Base-by-base conservation (phyloP, 192 early-diverging fungal genomes). In the Coemansia sp. region DNA sequence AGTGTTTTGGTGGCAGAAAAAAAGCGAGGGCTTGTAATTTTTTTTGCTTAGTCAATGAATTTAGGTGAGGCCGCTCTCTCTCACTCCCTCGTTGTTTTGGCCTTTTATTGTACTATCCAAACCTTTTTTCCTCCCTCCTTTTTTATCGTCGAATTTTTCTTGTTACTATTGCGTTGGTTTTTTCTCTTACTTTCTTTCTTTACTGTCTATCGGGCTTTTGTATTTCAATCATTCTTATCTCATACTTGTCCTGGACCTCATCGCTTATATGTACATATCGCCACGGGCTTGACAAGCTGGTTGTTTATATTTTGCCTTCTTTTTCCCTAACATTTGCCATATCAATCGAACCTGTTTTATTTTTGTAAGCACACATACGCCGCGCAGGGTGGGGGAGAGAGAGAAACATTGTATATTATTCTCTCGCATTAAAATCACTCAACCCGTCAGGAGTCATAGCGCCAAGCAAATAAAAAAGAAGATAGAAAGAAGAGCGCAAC, bases 131-230 rank as follows among this genome's bases (percentile, higher is more conserved):
- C 20, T 2, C 51, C 21, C 0, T 9, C 14, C 4, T 26, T 10
- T 53, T 53, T 53, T 48, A 9, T 18, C 52, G 23, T 53, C 51
- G 46, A 30, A 49, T 58, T 8, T 56, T 21, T 56, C 56, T 33
- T 55, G 9, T 67, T 46, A 24, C 39, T 46, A 30, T 49, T 51
- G 6, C 51, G 21, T 53, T 53, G 18, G 38, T 63, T 53, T 48
- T 35, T 23, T 45, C 59, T 30, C 30, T 30, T 30, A 30, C 30
- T 30, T 30, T 30, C 30, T 30, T 30, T 30, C 36, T 53, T 55
- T 43, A 23, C 33, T 43, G 20, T 49, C 46, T 49, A 49, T 49
- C 16, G 6, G 20, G 7, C 20, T 49, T 20, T 49, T 49, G 46
- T 49, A 49, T 49, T 49, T 49, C 15, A 12, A 49, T 49, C 16